phyloP scores from a whole-genome alignment of 352 stramenopile genomes.

The Lagenidium giganteum region DNA sequence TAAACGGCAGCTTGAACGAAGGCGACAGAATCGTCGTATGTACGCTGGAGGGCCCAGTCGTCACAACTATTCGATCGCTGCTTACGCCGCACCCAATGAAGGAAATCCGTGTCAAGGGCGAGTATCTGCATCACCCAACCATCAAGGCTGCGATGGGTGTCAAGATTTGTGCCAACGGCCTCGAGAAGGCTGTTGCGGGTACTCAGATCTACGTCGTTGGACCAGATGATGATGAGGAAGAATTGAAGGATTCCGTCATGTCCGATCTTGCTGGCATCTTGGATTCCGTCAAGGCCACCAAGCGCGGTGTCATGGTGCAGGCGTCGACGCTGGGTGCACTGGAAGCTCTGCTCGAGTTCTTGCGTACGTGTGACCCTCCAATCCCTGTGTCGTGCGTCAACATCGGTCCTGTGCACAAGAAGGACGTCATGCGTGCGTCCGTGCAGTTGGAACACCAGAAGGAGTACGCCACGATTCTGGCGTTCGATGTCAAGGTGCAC shows the following conservation, averaged over 20 bases:
- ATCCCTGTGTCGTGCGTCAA: constrained; percentile 95
- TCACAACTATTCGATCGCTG: constrained; percentile 96
- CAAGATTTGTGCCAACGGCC: constrained; percentile 96
- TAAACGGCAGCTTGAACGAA: constrained; percentile 96
- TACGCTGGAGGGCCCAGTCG: constrained; percentile 97
- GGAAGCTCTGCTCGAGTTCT: constrained; percentile 97
- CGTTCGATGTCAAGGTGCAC: constrained; percentile 98
- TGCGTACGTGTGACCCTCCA: constrained; percentile 91
- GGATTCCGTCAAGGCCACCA: constrained; percentile 94
- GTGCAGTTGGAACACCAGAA: constrained; percentile 98
- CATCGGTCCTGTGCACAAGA: constrained; percentile 98
- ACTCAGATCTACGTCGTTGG: constrained; percentile 97
- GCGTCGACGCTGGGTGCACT: constrained; percentile 98
- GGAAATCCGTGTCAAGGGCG: constrained; percentile 95
- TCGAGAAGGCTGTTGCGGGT: constrained; percentile 98
- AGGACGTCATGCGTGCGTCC: constrained; percentile 97
- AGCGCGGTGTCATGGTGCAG: constrained; percentile 98
- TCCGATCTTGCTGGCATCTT: constrained; percentile 94
- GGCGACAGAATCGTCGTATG: constrained; percentile 97
- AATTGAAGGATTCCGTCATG: constrained; percentile 98
- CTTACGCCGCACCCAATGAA: constrained; percentile 98
- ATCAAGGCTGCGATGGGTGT: constrained; percentile 99
- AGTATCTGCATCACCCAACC: constrained; percentile 95
- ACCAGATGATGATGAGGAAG: constrained; percentile 95
- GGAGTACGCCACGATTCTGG: constrained; percentile 97